A percentile compares a stretch with the other conserved stretches of the same genome.
Conservation (phyloP, 106 monocot genomes). For the Alisma plantagoaquatica region DNA sequence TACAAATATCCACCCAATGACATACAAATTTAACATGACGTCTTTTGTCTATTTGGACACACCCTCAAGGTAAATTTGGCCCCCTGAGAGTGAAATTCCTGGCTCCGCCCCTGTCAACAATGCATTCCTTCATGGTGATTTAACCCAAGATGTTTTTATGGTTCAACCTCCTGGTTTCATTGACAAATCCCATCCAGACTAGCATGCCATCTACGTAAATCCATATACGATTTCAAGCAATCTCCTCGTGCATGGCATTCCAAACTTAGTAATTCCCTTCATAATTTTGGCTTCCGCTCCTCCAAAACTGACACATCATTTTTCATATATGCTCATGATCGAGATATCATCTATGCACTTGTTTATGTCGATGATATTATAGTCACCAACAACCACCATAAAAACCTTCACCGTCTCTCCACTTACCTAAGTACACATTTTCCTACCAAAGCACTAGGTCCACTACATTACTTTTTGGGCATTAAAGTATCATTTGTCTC, state of each 20-base stretch:
- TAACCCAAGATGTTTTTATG: neutral
- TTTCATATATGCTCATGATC: too few species aligned
- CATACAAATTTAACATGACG: too few species aligned
- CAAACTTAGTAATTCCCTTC: neutral
- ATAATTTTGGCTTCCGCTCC: neutral
- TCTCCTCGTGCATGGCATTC: neutral
- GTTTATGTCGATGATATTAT: too few species aligned
- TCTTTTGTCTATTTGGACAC: too few species aligned
- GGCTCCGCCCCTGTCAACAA: too few species aligned
- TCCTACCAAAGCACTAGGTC: neutral
- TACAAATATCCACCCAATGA: too few species aligned
- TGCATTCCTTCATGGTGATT: neutral
- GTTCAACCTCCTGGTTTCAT: neutral
- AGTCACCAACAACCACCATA: neutral
- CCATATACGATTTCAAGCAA: too few species aligned
- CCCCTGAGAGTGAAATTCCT: too few species aligned
- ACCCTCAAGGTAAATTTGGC: too few species aligned
- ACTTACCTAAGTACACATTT: neutral
- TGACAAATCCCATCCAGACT: neutral
- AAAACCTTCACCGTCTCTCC: neutral
- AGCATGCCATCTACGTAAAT: neutral
- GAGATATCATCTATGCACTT: neutral
- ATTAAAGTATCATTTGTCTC: neutral
- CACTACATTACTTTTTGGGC: neutral
- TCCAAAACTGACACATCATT: neutral